phyloP scores from a whole-genome alignment of 352 stramenopile species.

The Phytophthora nicotianae region DNA sequence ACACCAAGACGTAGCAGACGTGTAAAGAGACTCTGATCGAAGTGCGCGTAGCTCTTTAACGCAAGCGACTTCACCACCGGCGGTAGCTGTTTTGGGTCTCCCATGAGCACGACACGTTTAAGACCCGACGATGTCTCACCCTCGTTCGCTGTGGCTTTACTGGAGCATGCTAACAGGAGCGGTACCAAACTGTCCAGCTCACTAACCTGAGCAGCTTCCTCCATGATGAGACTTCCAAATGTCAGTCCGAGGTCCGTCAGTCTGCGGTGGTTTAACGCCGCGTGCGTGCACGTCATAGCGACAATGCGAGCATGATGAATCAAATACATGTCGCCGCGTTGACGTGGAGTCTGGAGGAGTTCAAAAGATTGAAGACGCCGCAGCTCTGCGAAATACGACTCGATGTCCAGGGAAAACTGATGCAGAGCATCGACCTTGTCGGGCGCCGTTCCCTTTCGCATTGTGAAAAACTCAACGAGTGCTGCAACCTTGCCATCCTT shows the following conservation, averaged over 20 bases:
- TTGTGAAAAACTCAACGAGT: conserved; percentile 46
- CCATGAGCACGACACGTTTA: conserved; percentile 95
- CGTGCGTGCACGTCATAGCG: conserved; percentile 96
- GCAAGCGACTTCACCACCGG: conserved; percentile 90
- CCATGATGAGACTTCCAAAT: conserved; percentile 93
- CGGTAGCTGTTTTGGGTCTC: conserved; percentile 93
- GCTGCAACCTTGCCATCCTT: conserved; percentile 28
- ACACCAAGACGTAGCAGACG: conserved; percentile 94
- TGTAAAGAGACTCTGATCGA: conserved; percentile 96
- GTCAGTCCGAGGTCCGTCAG: conserved; percentile 86
- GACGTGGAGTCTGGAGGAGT: conserved; percentile 90
- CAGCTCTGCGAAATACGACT: conserved; percentile 93
- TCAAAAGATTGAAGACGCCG: conserved; percentile 94
- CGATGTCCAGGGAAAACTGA: conserved; percentile 71
- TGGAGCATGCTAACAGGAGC: conserved; percentile 84
- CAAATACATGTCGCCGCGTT: conserved; percentile 95
- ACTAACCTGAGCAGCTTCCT: conserved; percentile 95
- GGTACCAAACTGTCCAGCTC: conserved; percentile 95
- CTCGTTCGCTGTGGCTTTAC: conserved; percentile 6
- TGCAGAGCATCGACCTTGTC: conserved; percentile 30
- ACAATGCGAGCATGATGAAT: conserved; percentile 95
- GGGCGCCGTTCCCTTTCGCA: conserved; percentile 36
- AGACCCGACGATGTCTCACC: conserved; percentile 43
- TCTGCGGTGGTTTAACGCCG: conserved; percentile 86
- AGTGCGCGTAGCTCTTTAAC: conserved; percentile 89